A percentile compares a stretch with the other conserved stretches of the same genome.
phyloP scores from a whole-genome alignment of 495 filamentous ascomycete species.

The Parathielavia hyrcaniae region DNA sequence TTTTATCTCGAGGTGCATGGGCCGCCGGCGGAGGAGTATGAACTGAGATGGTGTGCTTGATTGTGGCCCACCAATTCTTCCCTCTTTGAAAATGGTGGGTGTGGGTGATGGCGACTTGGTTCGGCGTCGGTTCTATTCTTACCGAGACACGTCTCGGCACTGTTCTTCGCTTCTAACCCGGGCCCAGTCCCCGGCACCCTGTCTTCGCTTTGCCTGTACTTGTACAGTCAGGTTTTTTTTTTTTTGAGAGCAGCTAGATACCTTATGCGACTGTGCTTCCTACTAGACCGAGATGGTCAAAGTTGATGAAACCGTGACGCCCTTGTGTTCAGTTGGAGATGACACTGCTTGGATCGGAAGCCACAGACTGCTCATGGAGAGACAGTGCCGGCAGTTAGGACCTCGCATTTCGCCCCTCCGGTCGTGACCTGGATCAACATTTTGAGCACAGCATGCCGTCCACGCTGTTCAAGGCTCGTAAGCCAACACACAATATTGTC shows the following conservation, averaged over 20 bases:
- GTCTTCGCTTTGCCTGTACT: neutral
- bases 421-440: too few species aligned
- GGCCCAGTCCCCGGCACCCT: neutral
- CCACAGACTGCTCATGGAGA: too few species aligned
- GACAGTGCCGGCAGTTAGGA: too few species aligned
- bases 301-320: too few species aligned
- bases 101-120: neutral
- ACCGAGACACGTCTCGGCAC: neutral
- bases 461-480: too few species aligned
- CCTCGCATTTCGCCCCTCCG: too few species aligned
- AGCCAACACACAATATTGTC: too few species aligned
- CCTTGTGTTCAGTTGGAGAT: too few species aligned
- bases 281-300: too few species aligned
- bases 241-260: neutral
- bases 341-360: too few species aligned
- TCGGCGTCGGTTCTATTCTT: slow-evolving; percentile 12
- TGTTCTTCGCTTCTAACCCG: slow-evolving; percentile 1
- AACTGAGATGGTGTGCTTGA: neutral
- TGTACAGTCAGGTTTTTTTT: neutral
- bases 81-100: neutral
- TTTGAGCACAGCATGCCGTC: too few species aligned
- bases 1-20: neutral
- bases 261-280: neutral
- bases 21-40: neutral
- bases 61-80: too few species aligned